Evolutionary conservation across 2,329 filamentous ascomycete species (phyloP).

Genomic region (Scopulariopsis brevicaulis): DNA sequence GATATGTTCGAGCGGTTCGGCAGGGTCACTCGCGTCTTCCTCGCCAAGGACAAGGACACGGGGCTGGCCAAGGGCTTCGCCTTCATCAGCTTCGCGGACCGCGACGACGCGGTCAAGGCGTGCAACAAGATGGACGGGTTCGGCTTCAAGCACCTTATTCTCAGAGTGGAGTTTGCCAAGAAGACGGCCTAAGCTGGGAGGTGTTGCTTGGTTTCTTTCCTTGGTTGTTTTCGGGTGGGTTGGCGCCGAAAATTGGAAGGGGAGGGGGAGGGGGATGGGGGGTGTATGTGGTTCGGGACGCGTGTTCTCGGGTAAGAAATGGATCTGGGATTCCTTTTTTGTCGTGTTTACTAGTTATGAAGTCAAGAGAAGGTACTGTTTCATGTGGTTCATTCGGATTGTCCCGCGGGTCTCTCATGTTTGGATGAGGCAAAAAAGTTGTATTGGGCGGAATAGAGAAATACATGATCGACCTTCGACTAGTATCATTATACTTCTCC

Average conservation of each 20-base stretch:
- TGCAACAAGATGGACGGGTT: conserved; percentile 97
- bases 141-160: conserved; percentile 78
- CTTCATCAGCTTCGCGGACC: conserved; percentile 93
- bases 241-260: background rate
- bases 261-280: background rate
- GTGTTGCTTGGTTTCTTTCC: background rate
- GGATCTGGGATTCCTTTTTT: background rate
- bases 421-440: background rate
- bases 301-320: background rate
- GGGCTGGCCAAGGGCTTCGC: conserved; percentile 96
- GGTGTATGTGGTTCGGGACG: background rate
- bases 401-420: background rate
- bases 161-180: conserved; percentile 83
- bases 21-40: conserved; percentile 91
- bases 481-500: no score
- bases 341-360: background rate
- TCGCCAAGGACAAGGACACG: conserved; percentile 96
- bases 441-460: background rate
- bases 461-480: background rate
- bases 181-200: conserved; percentile 16
- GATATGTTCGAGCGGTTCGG: conserved; percentile 98
- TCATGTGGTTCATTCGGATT: background rate
- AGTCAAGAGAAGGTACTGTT: background rate
- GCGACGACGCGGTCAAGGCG: conserved; percentile 79
- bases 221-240: no score